Base-by-base conservation (phyloP, 2,329 filamentous ascomycete species). In the Colletotrichum orchidophilum region DNA sequence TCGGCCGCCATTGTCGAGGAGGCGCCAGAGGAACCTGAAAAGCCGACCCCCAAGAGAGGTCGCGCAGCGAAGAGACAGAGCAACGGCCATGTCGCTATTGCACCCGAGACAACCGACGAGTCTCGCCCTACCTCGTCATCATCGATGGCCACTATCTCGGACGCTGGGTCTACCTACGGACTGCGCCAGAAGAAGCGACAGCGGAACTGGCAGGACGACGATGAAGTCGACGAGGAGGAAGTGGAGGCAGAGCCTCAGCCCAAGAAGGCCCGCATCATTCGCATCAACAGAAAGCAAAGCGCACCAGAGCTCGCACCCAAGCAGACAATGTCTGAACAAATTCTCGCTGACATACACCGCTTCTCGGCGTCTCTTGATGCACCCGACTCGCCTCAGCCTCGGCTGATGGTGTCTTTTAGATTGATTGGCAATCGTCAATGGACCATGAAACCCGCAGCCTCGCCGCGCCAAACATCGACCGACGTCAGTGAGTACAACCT, bases 111-210 rank as follows among this genome's bases (percentile, higher is more conserved):
- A 67, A 82, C 82, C 35, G 85, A 86, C 39, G 85, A 87, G 27
- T 84, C 84, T 7, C 83, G 87, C 2, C 87, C 87, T 1, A 84
- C 83, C 0, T 87, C 87, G 0, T 84, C 88, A 2, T 87, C 86
- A 0, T 90, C 88, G 1, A 87, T 86, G 7, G 85, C 83, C 11
- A 86, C 85, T 8, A 80, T 80, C 3, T 74, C 72, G 0, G 71
- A 74, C 21, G 73, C 63, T 12, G 73, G 73, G 1, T 74, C 73
- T 4, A 71, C 71, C 12, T 74, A 74, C 27, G 71, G 67, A 1
- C 54, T 68, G 18, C 73, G 73, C 27, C 71, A 68, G 21, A 73
- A 71, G 31, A 89, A 88, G 77, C 83, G 86, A 9, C 86, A 87
- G 75, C 87, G 87, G 74, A 85, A 86, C 60, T 88, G 87, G 80